Evolutionary conservation across 768 basidiomycete genomes (phyloP).

Genomic region (Neoboletus magnificus): DNA sequence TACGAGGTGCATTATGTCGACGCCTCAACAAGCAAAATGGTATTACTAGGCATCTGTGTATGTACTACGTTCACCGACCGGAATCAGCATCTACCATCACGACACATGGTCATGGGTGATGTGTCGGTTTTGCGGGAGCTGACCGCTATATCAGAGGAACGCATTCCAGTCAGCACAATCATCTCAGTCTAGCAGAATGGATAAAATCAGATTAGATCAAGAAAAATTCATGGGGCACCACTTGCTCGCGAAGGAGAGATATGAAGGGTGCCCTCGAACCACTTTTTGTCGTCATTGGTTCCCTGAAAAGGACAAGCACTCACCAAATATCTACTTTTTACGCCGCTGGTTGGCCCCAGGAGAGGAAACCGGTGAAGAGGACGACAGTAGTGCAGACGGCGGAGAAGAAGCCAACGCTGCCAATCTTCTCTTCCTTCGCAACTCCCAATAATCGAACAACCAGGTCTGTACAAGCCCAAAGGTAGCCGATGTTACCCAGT

Average conservation of each 20-base stretch:
- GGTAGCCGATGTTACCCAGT: conserved; percentile 75
- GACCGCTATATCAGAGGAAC: background rate
- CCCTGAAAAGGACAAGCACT: conserved; percentile 10
- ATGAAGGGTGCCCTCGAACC: conserved; percentile 62
- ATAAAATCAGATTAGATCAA: conserved; percentile 90
- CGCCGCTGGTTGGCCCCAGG: background rate
- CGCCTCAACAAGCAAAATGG: background rate
- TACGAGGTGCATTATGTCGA: background rate
- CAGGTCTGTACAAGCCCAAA: conserved; percentile 76
- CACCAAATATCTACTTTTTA: conserved; percentile 21
- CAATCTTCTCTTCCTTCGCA: conserved; percentile 34
- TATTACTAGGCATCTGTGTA: conserved; percentile 3
- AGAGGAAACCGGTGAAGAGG: background rate
- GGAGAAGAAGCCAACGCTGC: background rate
- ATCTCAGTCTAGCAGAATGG: background rate
- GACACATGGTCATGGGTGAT: background rate
- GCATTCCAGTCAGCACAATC: conserved; percentile 10
- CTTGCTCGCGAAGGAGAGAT: conserved; percentile 29
- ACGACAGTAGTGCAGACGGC: background rate
- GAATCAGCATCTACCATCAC: background rate
- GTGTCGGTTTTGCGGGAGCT: background rate
- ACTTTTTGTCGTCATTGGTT: conserved; percentile 71
- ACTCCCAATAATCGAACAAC: conserved; percentile 63
- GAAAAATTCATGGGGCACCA: conserved; percentile 59
- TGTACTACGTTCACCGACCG: background rate